Conservation (phyloP, 108 stramenopile species). For the Nannochloropsis granulata region DNA sequence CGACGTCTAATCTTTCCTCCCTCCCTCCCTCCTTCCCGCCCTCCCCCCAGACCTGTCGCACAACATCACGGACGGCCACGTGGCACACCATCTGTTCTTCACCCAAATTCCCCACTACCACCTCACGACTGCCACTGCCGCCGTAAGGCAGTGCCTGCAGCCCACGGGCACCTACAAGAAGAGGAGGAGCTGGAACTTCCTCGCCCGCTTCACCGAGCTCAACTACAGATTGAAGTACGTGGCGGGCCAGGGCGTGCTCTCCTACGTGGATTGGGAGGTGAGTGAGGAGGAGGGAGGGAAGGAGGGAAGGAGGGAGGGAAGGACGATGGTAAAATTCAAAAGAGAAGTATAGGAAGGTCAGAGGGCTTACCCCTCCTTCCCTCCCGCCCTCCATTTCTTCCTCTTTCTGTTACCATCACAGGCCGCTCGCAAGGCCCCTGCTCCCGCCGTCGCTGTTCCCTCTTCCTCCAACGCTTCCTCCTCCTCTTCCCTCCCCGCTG, state of each 20-base stretch:
- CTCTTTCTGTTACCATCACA: neutral
- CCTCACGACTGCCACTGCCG: slow-evolving; percentile 27
- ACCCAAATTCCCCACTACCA: slow-evolving; percentile 68
- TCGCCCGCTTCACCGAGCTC: neutral
- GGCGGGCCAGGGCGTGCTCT: neutral
- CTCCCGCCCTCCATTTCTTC: neutral
- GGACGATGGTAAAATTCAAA: neutral
- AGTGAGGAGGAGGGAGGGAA: neutral
- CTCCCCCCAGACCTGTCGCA: slow-evolving; percentile 40
- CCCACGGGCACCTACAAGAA: neutral
- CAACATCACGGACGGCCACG: slow-evolving; percentile 86
- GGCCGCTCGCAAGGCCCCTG: neutral
- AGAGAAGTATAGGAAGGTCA: neutral
- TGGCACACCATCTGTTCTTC: slow-evolving; percentile 81
- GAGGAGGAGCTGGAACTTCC: neutral
- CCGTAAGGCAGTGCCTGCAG: neutral
- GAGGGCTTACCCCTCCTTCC: neutral
- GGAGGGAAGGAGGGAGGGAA: neutral
- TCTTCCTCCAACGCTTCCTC: neutral
- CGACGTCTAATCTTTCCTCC: neutral
- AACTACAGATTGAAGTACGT: neutral
- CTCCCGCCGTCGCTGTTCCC: neutral
- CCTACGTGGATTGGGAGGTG: neutral
- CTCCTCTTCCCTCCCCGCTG: neutral
- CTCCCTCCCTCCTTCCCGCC: neutral